Percentiles rank a stretch among this genome's conserved stretches.
phyloP scores from a whole-genome alignment of 768 basidiomycete species.

The Tremella yokohamensis region DNA sequence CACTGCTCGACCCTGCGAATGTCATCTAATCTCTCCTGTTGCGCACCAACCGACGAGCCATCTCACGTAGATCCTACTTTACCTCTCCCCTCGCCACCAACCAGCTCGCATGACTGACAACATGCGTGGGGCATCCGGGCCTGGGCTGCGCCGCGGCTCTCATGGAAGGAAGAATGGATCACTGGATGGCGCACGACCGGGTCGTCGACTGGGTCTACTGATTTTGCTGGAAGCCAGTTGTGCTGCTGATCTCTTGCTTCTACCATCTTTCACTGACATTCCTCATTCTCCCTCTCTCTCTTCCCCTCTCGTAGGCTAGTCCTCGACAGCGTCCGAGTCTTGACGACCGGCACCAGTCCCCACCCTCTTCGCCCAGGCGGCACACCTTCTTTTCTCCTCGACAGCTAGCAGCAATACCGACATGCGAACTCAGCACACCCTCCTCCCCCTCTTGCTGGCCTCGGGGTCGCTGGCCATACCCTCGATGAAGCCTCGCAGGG shows the following conservation, averaged over 20 bases:
- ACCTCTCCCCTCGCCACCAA: too few species aligned
- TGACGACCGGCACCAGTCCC: not conserved
- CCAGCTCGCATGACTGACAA: too few species aligned
- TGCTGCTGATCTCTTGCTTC: not conserved
- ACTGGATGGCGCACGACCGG: constrained; percentile 2
- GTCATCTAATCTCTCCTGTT: too few species aligned
- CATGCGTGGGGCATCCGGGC: too few species aligned
- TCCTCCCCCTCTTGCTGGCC: constrained; percentile 36
- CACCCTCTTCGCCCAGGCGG: constrained; percentile 25
- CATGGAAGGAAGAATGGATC: not conserved
- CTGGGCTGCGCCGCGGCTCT: too few species aligned
- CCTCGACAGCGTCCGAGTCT: not conserved
- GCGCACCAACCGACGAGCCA: too few species aligned
- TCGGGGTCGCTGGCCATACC: constrained; percentile 27
- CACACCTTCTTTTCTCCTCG: not conserved
- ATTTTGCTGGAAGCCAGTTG: constrained; percentile 1
- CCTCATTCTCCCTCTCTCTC: constrained; percentile 3
- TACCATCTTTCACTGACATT: constrained; percentile 9
- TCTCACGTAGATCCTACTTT: too few species aligned
- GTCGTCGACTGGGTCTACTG: not conserved
- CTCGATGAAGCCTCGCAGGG: constrained; percentile 6
- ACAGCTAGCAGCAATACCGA: constrained; percentile 5
- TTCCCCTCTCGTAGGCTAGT: constrained; percentile 1
- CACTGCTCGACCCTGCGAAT: too few species aligned
- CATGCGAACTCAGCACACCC: constrained; percentile 21